Evolutionary conservation across 768 basidiomycete species (phyloP), one percentile per base, ranked within the genome.

Genomic region (Kwoniella shandongensis): DNA sequence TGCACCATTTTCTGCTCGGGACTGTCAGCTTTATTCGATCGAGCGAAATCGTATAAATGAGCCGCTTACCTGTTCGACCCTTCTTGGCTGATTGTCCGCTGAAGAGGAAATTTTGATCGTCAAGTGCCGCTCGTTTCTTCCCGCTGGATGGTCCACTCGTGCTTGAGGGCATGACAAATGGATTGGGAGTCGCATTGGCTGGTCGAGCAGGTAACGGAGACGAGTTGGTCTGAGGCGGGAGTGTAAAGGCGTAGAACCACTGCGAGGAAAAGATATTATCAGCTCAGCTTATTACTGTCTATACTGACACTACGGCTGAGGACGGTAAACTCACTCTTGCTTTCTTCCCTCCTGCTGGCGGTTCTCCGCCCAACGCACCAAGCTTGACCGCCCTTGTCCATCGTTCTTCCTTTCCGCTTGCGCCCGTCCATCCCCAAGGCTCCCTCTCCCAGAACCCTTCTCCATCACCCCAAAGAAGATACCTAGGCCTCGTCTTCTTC

Each of bases 161-260:
- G 25, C 30, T 29, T 1, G 51, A 45, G 17, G 52, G 38, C 23
- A 71, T 38, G 3, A 65, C 53, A 41, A 70, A 73, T 2, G 74
- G 66, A 47, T 74, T 77, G 2, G 73, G 67, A 13, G 75, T 67
- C 13, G 60, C 23, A 20, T 72, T 65, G 27, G 62, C 65, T 5
- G 66, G 71, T 55, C 59, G 63, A 35, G 59, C 48, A 25, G 59
- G 67, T 29, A 56, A 27, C 13, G 45, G 57, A 10, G 66, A 64
- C 38, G 62, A 69, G 56, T 36, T 66, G 22, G 79, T 74, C 41
- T 81, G 79, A 2, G 89, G 85, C 0, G 83, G 77, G 49, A 99
- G 88, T 23, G 84, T 86, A 76, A 97, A 98, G 1, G 96, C 96
- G 78, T 99, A 99, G 78, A 96, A 97, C 88, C 91, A 97, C 93